Evolutionary conservation across 768 basidiomycete species (phyloP).

Genomic region (Rhizopogon rudus): DNA sequence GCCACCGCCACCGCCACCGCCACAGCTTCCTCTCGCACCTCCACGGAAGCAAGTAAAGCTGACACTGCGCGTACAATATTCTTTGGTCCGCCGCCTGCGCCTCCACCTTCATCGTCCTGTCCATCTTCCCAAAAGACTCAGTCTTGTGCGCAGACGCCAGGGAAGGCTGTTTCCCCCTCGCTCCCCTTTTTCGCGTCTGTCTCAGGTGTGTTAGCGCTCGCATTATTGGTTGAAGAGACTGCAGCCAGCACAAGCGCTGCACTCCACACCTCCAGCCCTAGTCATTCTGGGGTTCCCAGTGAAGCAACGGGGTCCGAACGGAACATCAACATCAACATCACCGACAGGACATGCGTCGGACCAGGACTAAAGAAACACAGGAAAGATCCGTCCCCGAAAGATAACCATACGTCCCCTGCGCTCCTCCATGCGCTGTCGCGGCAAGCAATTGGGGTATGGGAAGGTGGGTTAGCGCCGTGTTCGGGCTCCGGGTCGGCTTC

Average conservation of each 20-base stretch:
- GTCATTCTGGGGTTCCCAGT: constrained; percentile 7
- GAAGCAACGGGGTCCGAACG: constrained; percentile 6
- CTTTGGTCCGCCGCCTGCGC: constrained; percentile 16
- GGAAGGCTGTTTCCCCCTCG: constrained; percentile 4
- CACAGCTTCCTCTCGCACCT: background rate
- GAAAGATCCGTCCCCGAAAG: constrained; percentile 15
- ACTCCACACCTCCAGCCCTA: background rate
- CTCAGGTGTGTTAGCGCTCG: constrained; percentile 57
- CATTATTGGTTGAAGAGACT: constrained; percentile 34
- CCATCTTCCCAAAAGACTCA: constrained; percentile 5
- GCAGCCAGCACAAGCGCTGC: constrained; percentile 3
- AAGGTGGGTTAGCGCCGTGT: constrained; percentile 19
- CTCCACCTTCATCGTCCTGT: constrained; percentile 9
- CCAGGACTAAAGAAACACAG: background rate
- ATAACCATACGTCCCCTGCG: constrained; percentile 26
- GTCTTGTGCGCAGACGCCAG: background rate
- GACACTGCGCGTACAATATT: constrained; percentile 28
- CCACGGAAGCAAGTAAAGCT: constrained; percentile 12
- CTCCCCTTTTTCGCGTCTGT: constrained; percentile 53
- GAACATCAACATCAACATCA: background rate
- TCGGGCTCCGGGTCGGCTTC: background rate
- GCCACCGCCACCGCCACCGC: background rate
- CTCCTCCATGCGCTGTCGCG: constrained; percentile 44
- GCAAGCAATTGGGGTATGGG: constrained; percentile 41
- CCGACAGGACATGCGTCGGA: background rate